Percentiles rank a stretch among this genome's conserved stretches.
Evolutionary conservation across 495 filamentous ascomycete species (phyloP).

Genomic region (Hypoxylon cercidicola): DNA sequence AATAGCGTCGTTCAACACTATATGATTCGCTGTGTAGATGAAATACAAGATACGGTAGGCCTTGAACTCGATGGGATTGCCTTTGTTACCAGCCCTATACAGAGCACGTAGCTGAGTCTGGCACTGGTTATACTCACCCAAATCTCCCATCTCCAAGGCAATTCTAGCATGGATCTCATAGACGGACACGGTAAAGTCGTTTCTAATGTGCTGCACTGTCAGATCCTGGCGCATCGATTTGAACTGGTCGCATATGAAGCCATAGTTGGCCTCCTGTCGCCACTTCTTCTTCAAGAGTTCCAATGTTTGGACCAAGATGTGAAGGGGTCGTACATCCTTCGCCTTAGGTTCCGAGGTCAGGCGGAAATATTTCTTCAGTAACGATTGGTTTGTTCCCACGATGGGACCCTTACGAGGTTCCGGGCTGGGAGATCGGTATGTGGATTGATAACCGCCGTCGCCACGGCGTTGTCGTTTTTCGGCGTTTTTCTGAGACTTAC

Average conservation of each 20-base stretch:
- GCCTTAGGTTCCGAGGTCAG: constrained; percentile 90
- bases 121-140: constrained; percentile 99
- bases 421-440: constrained; percentile 69
- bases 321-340: constrained; percentile 85
- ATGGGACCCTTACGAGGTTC: constrained; percentile 78
- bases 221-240: constrained; percentile 98
- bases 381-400: constrained; percentile 80
- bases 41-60: constrained; percentile 99
- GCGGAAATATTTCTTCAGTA: constrained; percentile 95
- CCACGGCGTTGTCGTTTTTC: constrained; percentile 92
- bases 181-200: constrained; percentile 91
- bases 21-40: constrained; percentile 98
- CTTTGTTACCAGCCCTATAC: constrained; percentile 85
- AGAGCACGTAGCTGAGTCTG: constrained; percentile 95
- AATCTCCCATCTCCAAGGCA: constrained; percentile 96
- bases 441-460: constrained; percentile 71
- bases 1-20: constrained; percentile 96
- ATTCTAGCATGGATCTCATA: constrained; percentile 99
- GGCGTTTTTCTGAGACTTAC: constrained; percentile 89
- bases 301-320: constrained; percentile 81
- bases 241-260: constrained; percentile 98
- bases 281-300: constrained; percentile 93
- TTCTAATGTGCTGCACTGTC: constrained; percentile 96
- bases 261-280: constrained; percentile 92
- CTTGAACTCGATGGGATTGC: constrained; percentile 94